Evolutionary conservation across 768 basidiomycete species (phyloP).

Genomic region (Boletus reticulatus): DNA sequence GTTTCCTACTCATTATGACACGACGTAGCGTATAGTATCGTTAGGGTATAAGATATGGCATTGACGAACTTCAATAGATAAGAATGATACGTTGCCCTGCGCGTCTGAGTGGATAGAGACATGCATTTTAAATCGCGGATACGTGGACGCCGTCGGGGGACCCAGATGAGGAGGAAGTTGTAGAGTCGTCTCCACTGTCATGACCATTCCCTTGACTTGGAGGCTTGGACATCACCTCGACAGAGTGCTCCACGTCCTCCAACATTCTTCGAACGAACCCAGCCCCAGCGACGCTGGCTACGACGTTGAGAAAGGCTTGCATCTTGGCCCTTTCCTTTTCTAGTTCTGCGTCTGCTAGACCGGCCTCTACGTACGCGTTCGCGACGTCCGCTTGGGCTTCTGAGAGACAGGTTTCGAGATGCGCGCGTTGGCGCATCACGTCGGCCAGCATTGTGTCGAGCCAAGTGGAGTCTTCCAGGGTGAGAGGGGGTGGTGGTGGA

Average conservation of each 20-base stretch:
- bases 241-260: constrained; percentile 12
- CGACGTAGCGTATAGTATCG: neutral
- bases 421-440: constrained; percentile 24
- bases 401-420: constrained; percentile 17
- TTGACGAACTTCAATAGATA: no score
- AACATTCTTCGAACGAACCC: constrained; percentile 29
- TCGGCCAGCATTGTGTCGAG: constrained; percentile 26
- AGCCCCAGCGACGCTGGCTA: constrained; percentile 24
- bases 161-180: constrained; percentile 1
- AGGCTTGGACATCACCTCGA: constrained; percentile 14
- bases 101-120: neutral
- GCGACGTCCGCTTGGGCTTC: constrained; percentile 15
- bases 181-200: neutral
- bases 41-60: neutral
- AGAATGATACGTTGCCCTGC: neutral
- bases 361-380: constrained; percentile 25
- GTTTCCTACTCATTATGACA: neutral
- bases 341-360: constrained; percentile 27
- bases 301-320: constrained; percentile 25
- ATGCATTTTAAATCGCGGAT: neutral
- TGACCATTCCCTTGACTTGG: neutral
- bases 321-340: constrained; percentile 19
- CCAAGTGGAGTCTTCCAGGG: constrained; percentile 27
- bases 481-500: constrained; percentile 27
- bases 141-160: neutral